Evolutionary conservation across 768 basidiomycete species (phyloP).

Genomic region (Rhodocollybia butyracea): DNA sequence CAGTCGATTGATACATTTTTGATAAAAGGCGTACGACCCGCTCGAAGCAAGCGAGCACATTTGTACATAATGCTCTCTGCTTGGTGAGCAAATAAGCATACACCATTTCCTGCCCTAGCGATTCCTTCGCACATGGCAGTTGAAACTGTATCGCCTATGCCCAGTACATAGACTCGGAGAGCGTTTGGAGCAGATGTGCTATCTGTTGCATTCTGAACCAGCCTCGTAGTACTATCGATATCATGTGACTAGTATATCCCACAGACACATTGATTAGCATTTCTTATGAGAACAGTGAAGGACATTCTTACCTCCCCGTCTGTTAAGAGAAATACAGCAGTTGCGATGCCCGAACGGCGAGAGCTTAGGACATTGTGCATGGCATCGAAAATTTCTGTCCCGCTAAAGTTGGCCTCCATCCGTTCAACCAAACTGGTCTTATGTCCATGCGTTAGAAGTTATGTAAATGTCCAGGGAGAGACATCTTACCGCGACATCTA

Average conservation of each 20-base stretch:
- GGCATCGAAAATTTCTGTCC: constrained; percentile 48
- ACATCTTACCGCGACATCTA: constrained; percentile 35
- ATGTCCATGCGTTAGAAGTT: background rate
- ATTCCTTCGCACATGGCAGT: constrained; percentile 50
- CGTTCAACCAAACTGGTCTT: constrained; percentile 36
- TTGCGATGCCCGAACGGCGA: constrained; percentile 33
- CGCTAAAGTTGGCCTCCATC: constrained; percentile 44
- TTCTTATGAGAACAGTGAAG: background rate
- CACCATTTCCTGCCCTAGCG: constrained; percentile 52
- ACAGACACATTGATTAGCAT: background rate
- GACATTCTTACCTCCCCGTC: constrained; percentile 44
- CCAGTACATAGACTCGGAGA: constrained; percentile 51
- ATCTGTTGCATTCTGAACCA: constrained; percentile 29
- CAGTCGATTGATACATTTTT: constrained; percentile 48
- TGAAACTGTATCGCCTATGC: constrained; percentile 44
- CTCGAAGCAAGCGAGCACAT: constrained; percentile 46
- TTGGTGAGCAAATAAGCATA: constrained; percentile 41
- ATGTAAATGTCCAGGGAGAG: background rate
- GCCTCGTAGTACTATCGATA: constrained; percentile 13
- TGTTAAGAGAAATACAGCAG: constrained; percentile 54
- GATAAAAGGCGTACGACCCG: constrained; percentile 45
- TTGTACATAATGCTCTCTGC: constrained; percentile 46
- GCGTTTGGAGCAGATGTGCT: constrained; percentile 25
- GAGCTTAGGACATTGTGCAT: constrained; percentile 33
- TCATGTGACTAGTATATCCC: constrained; percentile 24